These are phyloP conservation scores for grape (Vitis vinifera) DNA, from an alignment of 164 flowering plant genomes.

Conservation along the genomic window DNA sequence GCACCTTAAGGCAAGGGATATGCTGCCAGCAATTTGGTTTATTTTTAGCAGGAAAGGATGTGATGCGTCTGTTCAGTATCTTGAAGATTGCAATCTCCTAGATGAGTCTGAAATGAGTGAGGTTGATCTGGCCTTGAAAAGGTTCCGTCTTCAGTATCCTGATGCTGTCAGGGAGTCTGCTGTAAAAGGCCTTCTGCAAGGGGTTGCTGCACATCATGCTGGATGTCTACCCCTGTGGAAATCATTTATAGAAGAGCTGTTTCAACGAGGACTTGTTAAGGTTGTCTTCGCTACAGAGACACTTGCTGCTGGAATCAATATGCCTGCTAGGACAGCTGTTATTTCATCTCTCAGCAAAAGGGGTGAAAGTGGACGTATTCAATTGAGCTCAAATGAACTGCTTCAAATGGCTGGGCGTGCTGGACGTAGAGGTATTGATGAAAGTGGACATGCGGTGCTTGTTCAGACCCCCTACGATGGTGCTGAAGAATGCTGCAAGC, in stretches of 20 bases:
- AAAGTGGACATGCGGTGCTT: conserved; percentile 82
- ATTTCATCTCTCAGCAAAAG: conserved; percentile 85
- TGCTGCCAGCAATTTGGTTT: conserved; percentile 98
- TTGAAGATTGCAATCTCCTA: conserved; percentile 70
- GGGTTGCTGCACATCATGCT: conserved; percentile 98
- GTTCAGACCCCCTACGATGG: conserved; percentile 92
- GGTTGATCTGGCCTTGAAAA: conserved; percentile 82
- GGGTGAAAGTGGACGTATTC: conserved; percentile 60
- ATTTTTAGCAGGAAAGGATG: conserved; percentile 97
- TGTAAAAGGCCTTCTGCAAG: conserved; percentile 76
- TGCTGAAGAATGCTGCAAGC: conserved; percentile 91
- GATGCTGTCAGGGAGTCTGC: conserved; percentile 89
- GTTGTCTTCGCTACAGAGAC: conserved; percentile 98
- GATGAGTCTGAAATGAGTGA: conserved; percentile 83
- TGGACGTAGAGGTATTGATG: conserved; percentile 95
- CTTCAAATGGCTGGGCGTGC: conserved; percentile 99
- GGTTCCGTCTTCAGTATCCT: conserved; percentile 70
- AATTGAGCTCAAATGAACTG: conserved; percentile 76
- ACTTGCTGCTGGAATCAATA: conserved; percentile 97
- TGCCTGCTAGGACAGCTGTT: conserved; percentile 98
- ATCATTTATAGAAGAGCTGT: conserved; percentile 88
- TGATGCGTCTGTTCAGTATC: conserved; percentile 92
- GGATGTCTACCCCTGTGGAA: conserved; percentile 97
- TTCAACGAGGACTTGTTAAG: conserved; percentile 84
- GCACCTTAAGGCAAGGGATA: conserved; percentile 75